Conservation (phyloP, 176 grass and related monocot species). For the Thalia dealbata region DNA sequence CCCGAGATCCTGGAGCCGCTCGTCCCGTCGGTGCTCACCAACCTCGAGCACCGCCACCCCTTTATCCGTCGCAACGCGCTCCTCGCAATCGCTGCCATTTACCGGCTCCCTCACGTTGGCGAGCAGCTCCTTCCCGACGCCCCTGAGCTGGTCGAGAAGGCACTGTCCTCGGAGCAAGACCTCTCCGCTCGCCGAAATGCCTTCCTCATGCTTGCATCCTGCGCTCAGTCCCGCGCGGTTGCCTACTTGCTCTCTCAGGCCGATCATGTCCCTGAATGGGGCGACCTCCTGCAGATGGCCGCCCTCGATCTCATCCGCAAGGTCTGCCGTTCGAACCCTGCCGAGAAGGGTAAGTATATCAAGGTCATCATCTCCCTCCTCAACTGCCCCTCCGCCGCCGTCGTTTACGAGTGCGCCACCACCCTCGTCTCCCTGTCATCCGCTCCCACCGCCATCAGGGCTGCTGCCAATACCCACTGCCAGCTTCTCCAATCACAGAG, state of each 20-base stretch:
- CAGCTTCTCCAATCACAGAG: conserved; percentile 13
- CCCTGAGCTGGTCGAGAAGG: conserved; percentile 11
- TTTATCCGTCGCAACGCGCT: conserved; percentile 67
- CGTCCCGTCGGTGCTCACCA: conserved; percentile 60
- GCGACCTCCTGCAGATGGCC: conserved; percentile 16
- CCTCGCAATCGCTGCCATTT: conserved; percentile 50
- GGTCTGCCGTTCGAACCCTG: conserved; percentile 10
- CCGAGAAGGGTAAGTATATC: conserved; percentile 14
- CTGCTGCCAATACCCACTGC: conserved; percentile 8
- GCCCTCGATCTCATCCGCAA: conserved; percentile 13
- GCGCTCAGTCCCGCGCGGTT: conserved; percentile 3
- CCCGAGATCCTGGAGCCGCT: conserved; percentile 71
- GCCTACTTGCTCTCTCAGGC: conserved; percentile 6
- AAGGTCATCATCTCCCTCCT: conserved; percentile 18
- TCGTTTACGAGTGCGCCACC: conserved; percentile 10
- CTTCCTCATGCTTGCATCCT: conserved; percentile 13
- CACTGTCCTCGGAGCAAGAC: conserved; percentile 8
- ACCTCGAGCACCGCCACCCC: conserved; percentile 70
- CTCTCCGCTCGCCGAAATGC: conserved; percentile 15
- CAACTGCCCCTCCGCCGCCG: conserved; percentile 6
- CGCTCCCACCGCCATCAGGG: conserved; percentile 4
- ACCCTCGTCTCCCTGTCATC: conserved; percentile 11
- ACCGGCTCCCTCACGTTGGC: conserved; percentile 28
- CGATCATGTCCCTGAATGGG: conserved; percentile 6
- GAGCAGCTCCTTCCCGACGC: conserved; percentile 12